Base-by-base conservation (phyloP, 1,284 basidiomycete genomes). In the Pseudozyma thailandica region DNA sequence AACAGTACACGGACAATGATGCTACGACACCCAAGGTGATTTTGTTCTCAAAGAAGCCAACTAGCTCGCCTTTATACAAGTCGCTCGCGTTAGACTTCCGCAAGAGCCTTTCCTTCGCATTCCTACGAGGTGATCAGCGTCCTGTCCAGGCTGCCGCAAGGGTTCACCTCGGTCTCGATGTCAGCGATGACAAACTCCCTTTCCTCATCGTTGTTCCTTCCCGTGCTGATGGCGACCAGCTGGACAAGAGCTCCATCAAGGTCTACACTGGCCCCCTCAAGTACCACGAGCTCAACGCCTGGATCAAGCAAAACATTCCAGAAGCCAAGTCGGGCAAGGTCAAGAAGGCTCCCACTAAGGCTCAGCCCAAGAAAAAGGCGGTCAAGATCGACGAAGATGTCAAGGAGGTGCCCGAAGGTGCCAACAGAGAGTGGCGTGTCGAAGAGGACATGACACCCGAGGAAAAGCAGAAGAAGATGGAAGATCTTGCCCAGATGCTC, bases 31-130 rank as follows among this genome's bases (percentile, higher is more conserved):
- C 75, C 25, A 79, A 77, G 48, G 74, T 82, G 27, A 66, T 82
- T 26, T 72, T 82, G n/a, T 75, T 82, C 62, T 66, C 68, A 28
- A 75, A 74, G 44, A 80, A 80, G 68, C 61, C 77, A 1, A 72
- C 69, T 21, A 74, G 76, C 39, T 75, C 76, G 13, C 69, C 80
- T n/a, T 65, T 82, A 50, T 80, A 78, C 75, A 75, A 75, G 59
- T 72, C 74, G 25, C 68, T 82, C 6, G 79, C 80, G 13, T 57
- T 82, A 44, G 81, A 82, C 58, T 82, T 80, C 57, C 54, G 80
- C 30, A 64, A 50, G 33, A 61, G 58, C 7, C 49, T 80, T 13
- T 60, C 69, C 2, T 82, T 82, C 33, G 77, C 75, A 6, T 77
- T 77, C 51, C 41, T 80, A 2, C 69, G 77, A 6, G 80, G 77